Evolutionary conservation across 2,329 filamentous ascomycete genomes (phyloP).

Genomic region (Fusarium burgessii): DNA sequence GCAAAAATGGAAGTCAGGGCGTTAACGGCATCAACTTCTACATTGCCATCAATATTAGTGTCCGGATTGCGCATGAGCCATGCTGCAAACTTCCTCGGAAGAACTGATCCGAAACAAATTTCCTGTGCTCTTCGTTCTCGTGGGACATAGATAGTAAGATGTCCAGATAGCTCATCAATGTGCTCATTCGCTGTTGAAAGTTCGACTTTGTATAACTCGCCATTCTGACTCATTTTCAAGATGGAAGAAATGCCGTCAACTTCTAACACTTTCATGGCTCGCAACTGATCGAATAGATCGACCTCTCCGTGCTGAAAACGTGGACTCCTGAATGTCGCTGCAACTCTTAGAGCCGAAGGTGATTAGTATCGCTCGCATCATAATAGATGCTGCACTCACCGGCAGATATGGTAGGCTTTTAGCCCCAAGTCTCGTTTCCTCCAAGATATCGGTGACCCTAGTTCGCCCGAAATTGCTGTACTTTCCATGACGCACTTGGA

Average conservation of each 20-base stretch:
- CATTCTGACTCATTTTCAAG: constrained; percentile 16
- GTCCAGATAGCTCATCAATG: constrained; percentile 6
- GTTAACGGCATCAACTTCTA: constrained; percentile 15
- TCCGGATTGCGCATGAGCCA: constrained; percentile 25
- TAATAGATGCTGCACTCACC: constrained; percentile 1
- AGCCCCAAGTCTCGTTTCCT: constrained; percentile 7
- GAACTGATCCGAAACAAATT: constrained; percentile 27
- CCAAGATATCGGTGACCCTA: background rate
- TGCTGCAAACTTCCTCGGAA: constrained; percentile 23
- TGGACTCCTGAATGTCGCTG: constrained; percentile 32
- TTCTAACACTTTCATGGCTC: constrained; percentile 22
- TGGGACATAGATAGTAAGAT: constrained; percentile 26
- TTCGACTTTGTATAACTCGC: background rate
- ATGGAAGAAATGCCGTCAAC: constrained; percentile 19
- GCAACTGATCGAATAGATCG: constrained; percentile 3
- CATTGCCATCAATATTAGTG: background rate
- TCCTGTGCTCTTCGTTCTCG: constrained; percentile 16
- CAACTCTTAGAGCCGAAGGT: constrained; percentile 4
- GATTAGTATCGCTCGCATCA: background rate
- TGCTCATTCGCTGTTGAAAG: constrained; percentile 27
- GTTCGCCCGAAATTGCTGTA: background rate
- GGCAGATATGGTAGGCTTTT: constrained; percentile 31
- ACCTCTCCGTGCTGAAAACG: background rate
- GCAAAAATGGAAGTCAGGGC: constrained; percentile 34
- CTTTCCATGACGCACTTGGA: constrained; percentile 21